Conservation (phyloP, 768 basidiomycete species). For the Boletus insuetus region DNA sequence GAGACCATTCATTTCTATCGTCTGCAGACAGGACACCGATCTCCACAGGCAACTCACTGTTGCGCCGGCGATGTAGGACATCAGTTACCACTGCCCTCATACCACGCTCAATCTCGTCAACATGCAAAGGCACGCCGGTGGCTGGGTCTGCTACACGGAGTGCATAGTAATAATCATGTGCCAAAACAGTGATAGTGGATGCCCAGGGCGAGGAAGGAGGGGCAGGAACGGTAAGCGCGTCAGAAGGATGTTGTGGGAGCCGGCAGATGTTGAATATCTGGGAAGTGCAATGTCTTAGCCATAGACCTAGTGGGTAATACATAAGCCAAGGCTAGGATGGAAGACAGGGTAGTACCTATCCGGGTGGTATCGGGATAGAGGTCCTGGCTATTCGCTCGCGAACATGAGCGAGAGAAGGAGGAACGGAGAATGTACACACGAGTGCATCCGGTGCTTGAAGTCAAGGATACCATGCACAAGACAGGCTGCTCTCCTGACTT, state of each 20-base stretch:
- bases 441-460: slow-evolving; percentile 64
- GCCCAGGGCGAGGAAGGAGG: slow-evolving; percentile 39
- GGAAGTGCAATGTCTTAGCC: slow-evolving; percentile 56
- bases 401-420: slow-evolving; percentile 5
- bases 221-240: slow-evolving; percentile 51
- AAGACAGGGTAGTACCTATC: slow-evolving; percentile 46
- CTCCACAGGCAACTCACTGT: slow-evolving; percentile 55
- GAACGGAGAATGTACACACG: slow-evolving; percentile 42
- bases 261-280: slow-evolving; percentile 78
- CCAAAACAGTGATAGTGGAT: slow-evolving; percentile 62
- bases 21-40: slow-evolving; percentile 78
- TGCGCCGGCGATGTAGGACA: slow-evolving; percentile 46
- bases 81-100: slow-evolving; percentile 52
- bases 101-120: slow-evolving; percentile 43
- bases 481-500: slow-evolving; percentile 83
- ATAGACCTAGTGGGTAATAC: slow-evolving; percentile 42
- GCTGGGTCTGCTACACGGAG: slow-evolving; percentile 54
- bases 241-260: slow-evolving; percentile 65
- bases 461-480: slow-evolving; percentile 67
- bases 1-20: slow-evolving; percentile 77
- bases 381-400: slow-evolving; percentile 50
- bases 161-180: slow-evolving; percentile 77
- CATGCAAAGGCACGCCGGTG: slow-evolving; percentile 31
- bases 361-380: slow-evolving; percentile 68
- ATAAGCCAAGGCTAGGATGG: neutral